phyloP scores from a whole-genome alignment of 164 flowering plant species.

The Stephania yunnanensis region DNA sequence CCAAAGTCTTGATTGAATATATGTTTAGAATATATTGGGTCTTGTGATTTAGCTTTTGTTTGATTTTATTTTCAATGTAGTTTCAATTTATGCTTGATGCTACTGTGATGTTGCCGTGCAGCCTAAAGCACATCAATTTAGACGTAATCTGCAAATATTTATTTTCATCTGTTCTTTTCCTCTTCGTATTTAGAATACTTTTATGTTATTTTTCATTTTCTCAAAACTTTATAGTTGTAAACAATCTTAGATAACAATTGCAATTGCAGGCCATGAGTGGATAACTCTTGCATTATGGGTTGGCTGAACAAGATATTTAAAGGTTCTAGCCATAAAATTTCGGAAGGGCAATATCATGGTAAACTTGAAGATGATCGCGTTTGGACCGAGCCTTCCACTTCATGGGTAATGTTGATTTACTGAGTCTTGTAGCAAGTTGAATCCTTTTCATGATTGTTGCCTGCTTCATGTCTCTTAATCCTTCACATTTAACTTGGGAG shows the following conservation, averaged over 20 bases:
- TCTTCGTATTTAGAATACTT: neutral
- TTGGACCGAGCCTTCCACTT: slow-evolving; percentile 42
- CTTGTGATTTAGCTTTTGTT: no score
- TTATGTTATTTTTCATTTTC: neutral
- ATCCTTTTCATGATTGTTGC: neutral
- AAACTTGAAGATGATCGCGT: slow-evolving; percentile 40
- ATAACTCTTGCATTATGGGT: slow-evolving; percentile 48
- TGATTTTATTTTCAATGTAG: no score
- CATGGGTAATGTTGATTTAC: slow-evolving; percentile 32
- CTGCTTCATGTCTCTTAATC: neutral
- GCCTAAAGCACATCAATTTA: neutral
- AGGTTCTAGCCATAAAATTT: slow-evolving; percentile 52
- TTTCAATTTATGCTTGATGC: neutral
- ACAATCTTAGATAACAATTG: neutral
- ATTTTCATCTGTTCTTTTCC: neutral
- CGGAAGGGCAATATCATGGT: slow-evolving; percentile 49
- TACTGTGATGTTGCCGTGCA: neutral
- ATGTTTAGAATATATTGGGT: neutral
- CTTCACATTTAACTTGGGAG: neutral
- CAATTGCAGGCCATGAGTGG: slow-evolving; percentile 26
- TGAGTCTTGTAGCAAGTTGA: neutral
- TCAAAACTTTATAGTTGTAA: neutral
- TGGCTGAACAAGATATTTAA: slow-evolving; percentile 74
- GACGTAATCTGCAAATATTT: neutral
- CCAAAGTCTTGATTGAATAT: neutral